phyloP scores from a whole-genome alignment of 306 rosid species.

The Alnus glutinosa region DNA sequence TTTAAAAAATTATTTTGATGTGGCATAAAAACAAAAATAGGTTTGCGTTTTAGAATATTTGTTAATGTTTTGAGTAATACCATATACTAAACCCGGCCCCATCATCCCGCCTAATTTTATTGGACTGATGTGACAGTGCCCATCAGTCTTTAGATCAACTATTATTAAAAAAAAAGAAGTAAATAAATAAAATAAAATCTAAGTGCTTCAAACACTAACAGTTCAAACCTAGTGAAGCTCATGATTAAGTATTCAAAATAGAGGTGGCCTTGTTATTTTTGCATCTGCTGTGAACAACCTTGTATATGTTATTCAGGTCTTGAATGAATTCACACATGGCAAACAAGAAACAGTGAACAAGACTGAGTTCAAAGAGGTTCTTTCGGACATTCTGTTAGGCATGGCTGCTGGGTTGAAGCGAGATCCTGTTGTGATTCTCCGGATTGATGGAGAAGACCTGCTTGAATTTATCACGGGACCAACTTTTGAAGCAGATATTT shows the following conservation, averaged over 20 bases:
- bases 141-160: no score
- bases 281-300: constrained; percentile 10
- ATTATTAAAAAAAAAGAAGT: no score
- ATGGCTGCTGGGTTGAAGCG: constrained; percentile 98
- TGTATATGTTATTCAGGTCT: constrained; percentile 45
- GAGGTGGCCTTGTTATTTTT: neutral
- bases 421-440: constrained; percentile 88
- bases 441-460: constrained; percentile 96
- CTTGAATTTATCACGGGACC: constrained; percentile 69
- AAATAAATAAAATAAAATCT: no score
- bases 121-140: no score
- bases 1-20: no score
- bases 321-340: constrained; percentile 93
- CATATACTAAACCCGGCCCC: no score
- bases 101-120: no score
- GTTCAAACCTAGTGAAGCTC: neutral
- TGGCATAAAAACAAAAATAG: no score
- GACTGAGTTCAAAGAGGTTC: constrained; percentile 88
- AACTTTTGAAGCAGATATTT: constrained; percentile 66
- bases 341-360: constrained; percentile 82
- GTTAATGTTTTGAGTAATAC: no score
- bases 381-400: constrained; percentile 85
- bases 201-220: neutral
- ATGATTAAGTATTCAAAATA: neutral
- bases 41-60: no score